These are phyloP conservation scores for Cladobotryum mycophilum DNA, from an alignment of 2,329 filamentous ascomycete species.

Conservation along the genomic window DNA sequence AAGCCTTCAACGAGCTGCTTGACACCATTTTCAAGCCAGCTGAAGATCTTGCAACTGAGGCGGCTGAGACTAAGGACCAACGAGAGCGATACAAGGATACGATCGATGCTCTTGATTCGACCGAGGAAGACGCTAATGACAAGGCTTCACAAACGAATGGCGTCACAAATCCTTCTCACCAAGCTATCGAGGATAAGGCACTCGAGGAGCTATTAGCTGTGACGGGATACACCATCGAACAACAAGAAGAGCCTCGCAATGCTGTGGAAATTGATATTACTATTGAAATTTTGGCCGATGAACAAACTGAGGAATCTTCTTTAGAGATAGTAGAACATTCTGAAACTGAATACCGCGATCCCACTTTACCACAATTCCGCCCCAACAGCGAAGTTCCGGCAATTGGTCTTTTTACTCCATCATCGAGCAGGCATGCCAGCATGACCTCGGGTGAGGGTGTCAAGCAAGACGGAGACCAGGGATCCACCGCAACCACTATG, in stretches of 20 bases:
- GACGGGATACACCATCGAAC: slow-evolving; percentile 40
- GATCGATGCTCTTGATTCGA: slow-evolving; percentile 35
- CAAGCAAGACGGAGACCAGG: not conserved
- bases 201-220: slow-evolving; percentile 34
- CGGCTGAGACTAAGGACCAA: slow-evolving; percentile 54
- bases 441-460: not conserved
- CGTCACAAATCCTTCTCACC: slow-evolving; percentile 11
- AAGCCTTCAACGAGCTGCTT: slow-evolving; percentile 85
- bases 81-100: slow-evolving; percentile 51
- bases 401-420: slow-evolving; percentile 9
- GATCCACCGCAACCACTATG: not conserved
- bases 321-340: slow-evolving; percentile 15
- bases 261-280: slow-evolving; percentile 27
- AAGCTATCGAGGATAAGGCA: slow-evolving; percentile 18
- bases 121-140: slow-evolving; percentile 22
- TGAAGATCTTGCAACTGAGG: slow-evolving; percentile 69
- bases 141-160: not conserved
- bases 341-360: slow-evolving; percentile 40
- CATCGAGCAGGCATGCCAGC: not conserved
- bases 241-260: slow-evolving; percentile 21
- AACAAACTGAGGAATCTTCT: slow-evolving; percentile 13
- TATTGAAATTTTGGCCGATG: slow-evolving; percentile 19
- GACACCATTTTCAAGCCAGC: slow-evolving; percentile 77
- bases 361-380: slow-evolving; percentile 62
- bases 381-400: slow-evolving; percentile 41